Conservation (phyloP, 148 eudicot genomes). For the Diospyros kaki region DNA sequence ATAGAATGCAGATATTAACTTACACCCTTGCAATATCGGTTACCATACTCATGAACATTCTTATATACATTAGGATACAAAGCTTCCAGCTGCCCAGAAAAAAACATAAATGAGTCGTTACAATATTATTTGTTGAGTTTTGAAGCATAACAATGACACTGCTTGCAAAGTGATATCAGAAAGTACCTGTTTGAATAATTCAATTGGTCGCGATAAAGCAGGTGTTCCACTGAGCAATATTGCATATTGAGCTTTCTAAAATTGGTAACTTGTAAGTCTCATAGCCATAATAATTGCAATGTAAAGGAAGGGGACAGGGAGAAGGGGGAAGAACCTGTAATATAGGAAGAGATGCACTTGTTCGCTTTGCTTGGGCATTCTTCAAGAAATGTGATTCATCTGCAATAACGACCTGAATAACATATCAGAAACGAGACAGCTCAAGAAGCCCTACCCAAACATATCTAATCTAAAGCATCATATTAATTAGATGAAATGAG, state of each 20-base stretch:
- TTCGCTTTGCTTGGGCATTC: constrained; percentile 94
- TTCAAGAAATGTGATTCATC: constrained; percentile 97
- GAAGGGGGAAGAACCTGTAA: constrained; percentile 51
- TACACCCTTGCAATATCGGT: constrained; percentile 98
- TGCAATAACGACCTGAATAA: constrained; percentile 83
- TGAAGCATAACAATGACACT: not conserved
- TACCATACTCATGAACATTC: constrained; percentile 89
- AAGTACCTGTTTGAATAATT: constrained; percentile 80
- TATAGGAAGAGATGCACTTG: constrained; percentile 76
- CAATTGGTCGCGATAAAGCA: constrained; percentile 95
- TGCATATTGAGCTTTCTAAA: constrained; percentile 83
- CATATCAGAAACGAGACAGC: constrained; percentile 17
- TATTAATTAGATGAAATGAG: not conserved
- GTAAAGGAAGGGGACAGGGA: not conserved
- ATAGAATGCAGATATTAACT: constrained; percentile 29
- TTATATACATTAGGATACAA: constrained; percentile 82
- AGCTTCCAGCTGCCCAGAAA: constrained; percentile 75
- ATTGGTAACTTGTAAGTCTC: constrained; percentile 16
- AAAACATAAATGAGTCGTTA: not conserved
- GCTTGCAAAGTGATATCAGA: constrained; percentile 10
- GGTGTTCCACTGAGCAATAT: constrained; percentile 97
- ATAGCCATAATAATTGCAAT: not conserved
- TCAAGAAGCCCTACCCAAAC: not conserved
- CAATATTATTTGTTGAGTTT: not conserved
- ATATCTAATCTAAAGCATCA: not conserved